Base-by-base conservation (phyloP, 1,139 yeast genomes). In the Taphrina populina region DNA sequence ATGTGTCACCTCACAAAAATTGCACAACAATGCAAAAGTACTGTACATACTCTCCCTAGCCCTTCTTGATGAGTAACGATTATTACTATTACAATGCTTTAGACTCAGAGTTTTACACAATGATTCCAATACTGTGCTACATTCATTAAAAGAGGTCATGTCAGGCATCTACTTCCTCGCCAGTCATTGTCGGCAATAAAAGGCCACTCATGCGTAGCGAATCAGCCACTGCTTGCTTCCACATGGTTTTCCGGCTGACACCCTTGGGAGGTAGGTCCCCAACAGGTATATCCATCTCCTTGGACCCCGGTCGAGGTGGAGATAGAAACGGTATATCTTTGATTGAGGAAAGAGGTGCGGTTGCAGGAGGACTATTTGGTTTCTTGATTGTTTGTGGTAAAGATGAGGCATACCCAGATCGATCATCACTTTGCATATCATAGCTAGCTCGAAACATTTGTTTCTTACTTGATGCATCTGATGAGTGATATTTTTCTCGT, bases 141-240 rank as follows among this genome's bases (percentile, higher is more conserved):
- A n/a, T n/a, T n/a, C n/a, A n/a, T n/a, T n/a, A n/a, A n/a, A n/a
- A n/a, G n/a, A n/a, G n/a, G n/a, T n/a, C n/a, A n/a, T n/a, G n/a
- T n/a, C n/a, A n/a, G n/a, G n/a, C n/a, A n/a, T n/a, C n/a, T n/a
- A n/a, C n/a, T n/a, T n/a, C n/a, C n/a, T n/a, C n/a, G n/a, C n/a
- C n/a, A n/a, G n/a, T n/a, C n/a, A n/a, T n/a, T n/a, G n/a, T n/a
- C 26, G 54, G 54, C 41, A 39, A 17, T 5, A 49, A 32, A 17
- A 49, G 27, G n/a, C 54, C 54, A 32, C 54, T 49, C 54, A 49
- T 49, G 32, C 54, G 20, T 32, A 37, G 13, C 15, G 54, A 49
- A 10, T 39, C 30, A 33, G 35, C 46, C 39, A 49, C 54, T 1
- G 54, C 54, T 19, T 39, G 30, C 30, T 33, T 15, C 54, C 54